Evolutionary conservation across 768 basidiomycete genomes (phyloP).

Genomic region (Strobilomyces echinocephalus): DNA sequence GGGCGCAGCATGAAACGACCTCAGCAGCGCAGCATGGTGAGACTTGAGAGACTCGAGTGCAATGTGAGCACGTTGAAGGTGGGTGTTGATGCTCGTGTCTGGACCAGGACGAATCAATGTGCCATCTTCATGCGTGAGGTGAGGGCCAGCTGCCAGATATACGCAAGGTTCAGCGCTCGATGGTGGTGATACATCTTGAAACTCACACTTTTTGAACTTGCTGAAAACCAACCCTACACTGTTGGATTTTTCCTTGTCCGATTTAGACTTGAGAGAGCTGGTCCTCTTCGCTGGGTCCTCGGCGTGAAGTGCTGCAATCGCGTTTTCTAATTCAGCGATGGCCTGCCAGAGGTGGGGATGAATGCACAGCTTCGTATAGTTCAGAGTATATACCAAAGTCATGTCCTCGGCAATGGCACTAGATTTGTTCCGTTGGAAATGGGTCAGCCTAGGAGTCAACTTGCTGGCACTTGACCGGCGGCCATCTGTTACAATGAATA

Average conservation of each 20-base stretch:
- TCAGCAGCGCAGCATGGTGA: constrained; percentile 51
- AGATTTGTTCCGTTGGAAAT: constrained; percentile 46
- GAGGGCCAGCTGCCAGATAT: constrained; percentile 16
- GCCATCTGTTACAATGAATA: constrained; percentile 46
- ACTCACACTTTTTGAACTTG: constrained; percentile 58
- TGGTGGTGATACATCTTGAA: background rate
- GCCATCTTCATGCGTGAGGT: constrained; percentile 27
- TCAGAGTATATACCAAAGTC: constrained; percentile 44
- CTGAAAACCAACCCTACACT: constrained; percentile 42
- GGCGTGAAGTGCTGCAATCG: constrained; percentile 41
- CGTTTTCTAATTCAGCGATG: constrained; percentile 54
- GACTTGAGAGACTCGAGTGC: constrained; percentile 52
- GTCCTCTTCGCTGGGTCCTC: constrained; percentile 37
- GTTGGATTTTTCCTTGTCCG: constrained; percentile 44
- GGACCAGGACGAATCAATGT: constrained; percentile 12
- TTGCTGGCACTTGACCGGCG: constrained; percentile 34
- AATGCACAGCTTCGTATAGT: background rate
- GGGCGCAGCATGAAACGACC: constrained; percentile 37
- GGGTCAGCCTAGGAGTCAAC: constrained; percentile 38
- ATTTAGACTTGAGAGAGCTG: constrained; percentile 30
- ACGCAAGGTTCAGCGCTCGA: constrained; percentile 1
- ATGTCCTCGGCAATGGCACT: constrained; percentile 61
- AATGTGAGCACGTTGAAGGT: constrained; percentile 42
- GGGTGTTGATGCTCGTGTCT: constrained; percentile 16
- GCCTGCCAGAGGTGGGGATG: constrained; percentile 36